A percentile compares a stretch with the other conserved stretches of the same genome.
phyloP scores from a whole-genome alignment of 805 yeast genomes.

The Saturnispora ahearnii region DNA sequence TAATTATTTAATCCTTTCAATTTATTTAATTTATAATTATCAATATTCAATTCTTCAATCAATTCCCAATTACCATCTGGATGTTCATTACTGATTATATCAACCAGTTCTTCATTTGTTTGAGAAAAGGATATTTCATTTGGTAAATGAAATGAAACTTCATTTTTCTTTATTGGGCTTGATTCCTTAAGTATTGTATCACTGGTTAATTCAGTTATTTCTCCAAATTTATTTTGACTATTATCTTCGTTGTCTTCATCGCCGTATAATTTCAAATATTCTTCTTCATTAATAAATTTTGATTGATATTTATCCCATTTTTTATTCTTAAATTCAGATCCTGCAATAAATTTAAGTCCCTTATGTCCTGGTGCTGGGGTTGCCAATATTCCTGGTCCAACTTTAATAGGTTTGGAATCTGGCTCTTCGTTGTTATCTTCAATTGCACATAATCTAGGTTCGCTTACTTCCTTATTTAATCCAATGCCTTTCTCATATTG shows the following conservation, averaged over 20 bases:
- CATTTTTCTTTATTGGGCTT: slow-evolving; percentile 5
- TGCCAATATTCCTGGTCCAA: slow-evolving; percentile 6
- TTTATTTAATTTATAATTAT: slow-evolving; percentile 29
- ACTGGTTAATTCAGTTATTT: slow-evolving; percentile 1
- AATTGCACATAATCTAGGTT: not conserved
- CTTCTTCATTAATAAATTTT: slow-evolving; percentile 19
- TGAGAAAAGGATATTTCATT: slow-evolving; percentile 36
- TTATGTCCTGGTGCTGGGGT: slow-evolving; percentile 13
- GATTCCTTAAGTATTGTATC: slow-evolving; percentile 3
- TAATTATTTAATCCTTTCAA: slow-evolving; percentile 36
- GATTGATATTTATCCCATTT: slow-evolving; percentile 22
- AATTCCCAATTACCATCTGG: slow-evolving; percentile 37
- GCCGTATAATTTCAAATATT: slow-evolving; percentile 10
- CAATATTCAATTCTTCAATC: slow-evolving; percentile 31
- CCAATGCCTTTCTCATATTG: slow-evolving; percentile 1
- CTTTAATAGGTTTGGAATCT: not conserved
- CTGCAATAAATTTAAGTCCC: slow-evolving; percentile 26
- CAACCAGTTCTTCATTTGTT: slow-evolving; percentile 34
- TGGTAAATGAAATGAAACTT: slow-evolving; percentile 20
- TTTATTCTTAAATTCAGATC: slow-evolving; percentile 25
- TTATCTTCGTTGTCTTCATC: slow-evolving; percentile 2
- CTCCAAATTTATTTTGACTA: slow-evolving; percentile 1
- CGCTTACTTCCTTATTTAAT: not conserved
- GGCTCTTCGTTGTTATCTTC: not conserved
- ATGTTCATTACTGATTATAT: slow-evolving; percentile 36